Evolutionary conservation across 2,329 filamentous ascomycete species (phyloP), one percentile per base, ranked within the genome.

Genomic region (Mycogone perniciosa): DNA sequence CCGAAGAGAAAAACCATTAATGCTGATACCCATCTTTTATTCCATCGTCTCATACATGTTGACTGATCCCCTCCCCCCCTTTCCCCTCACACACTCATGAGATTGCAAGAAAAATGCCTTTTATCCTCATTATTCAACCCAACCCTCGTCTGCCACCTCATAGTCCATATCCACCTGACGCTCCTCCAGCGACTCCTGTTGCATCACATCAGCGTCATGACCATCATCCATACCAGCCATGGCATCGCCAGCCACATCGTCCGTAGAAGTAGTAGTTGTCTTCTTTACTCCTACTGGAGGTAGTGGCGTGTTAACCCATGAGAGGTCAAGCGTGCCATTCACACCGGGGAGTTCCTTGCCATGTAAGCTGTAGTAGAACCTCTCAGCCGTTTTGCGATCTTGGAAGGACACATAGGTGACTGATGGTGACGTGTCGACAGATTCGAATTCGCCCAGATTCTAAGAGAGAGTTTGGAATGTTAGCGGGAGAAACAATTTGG

Each of bases 381-480:
- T 82, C 64, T 92, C 88, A 4, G 86, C 88, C 10, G 85, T 84
- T 62, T 80, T 81, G 51, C 83, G 80, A 60, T 86, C 82, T 51
- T 80, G 81, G 63, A 87, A 87, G 5, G 77, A 78, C 46, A 87
- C 76, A 48, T 76, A 70, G 1, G 82, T 79, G 0, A 67, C 63
- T 1, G 66, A 55, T 0, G 74, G 64, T 3, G 71, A 72, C 4
- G 72, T 70, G 33, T 80, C 73, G 31, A 86, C 76, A 31, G 77
- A 76, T 34, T 77, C 76, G 57, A 82, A 84, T 52, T 85, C 82
- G 47, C 81, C 82, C 31, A 84, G 71, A 54, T 79, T 79, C 81
- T 84, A 50, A 7, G 11, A 33, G 4, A 20, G 11, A 2, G 20
- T 20, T 20, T 20, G 7, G 10, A 2, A 33, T 37, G 33, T 38